Conservation (phyloP, 2,329 filamentous ascomycete genomes). For the Monilinia aucupariae region DNA sequence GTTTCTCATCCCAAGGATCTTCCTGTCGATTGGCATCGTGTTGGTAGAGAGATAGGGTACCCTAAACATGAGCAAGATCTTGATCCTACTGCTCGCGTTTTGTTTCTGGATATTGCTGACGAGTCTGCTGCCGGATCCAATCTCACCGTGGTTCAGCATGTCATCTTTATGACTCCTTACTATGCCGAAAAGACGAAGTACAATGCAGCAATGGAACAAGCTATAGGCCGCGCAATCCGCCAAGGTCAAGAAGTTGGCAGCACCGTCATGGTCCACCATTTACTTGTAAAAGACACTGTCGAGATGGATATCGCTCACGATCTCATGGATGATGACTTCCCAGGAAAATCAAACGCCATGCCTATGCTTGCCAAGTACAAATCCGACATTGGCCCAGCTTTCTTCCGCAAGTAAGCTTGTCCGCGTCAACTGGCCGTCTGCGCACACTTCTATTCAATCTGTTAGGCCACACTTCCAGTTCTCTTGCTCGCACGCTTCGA, state of each 20-base stretch:
- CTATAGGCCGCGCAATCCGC: constrained; percentile 54
- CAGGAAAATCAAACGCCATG: background rate
- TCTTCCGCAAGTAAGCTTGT: background rate
- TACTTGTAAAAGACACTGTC: background rate
- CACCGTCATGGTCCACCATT: background rate
- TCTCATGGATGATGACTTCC: background rate
- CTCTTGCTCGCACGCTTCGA: background rate
- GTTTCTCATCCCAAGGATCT: background rate
- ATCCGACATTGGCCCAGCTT: background rate
- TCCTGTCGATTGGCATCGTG: background rate
- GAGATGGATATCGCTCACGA: constrained; percentile 1
- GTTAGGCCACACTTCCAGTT: background rate
- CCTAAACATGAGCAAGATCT: constrained; percentile 32
- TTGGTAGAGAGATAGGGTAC: constrained; percentile 12
- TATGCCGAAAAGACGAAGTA: constrained; percentile 42
- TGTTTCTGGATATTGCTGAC: constrained; percentile 52
- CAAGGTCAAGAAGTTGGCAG: constrained; percentile 44
- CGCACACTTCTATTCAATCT: background rate
- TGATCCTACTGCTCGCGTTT: constrained; percentile 34
- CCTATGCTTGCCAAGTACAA: background rate
- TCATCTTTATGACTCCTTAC: constrained; percentile 57
- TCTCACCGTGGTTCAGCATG: constrained; percentile 56
- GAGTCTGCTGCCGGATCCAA: constrained; percentile 58
- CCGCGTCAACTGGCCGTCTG: no score
- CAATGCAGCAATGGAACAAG: constrained; percentile 54